Evolutionary conservation across 2,329 filamentous ascomycete species (phyloP).

Genomic region (Aspergillus sp.): DNA sequence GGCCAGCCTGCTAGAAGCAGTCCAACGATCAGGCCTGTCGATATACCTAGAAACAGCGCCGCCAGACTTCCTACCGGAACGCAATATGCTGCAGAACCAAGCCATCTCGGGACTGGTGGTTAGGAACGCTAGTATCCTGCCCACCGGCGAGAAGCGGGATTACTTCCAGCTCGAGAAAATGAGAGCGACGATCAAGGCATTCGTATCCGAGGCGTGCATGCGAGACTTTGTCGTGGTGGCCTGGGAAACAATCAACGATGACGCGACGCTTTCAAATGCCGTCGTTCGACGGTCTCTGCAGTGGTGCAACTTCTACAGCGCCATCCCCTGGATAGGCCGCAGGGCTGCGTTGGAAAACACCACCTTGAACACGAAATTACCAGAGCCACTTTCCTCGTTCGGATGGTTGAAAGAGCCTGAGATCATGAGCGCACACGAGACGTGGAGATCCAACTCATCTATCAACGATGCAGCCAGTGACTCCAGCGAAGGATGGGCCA

Average conservation of each 20-base stretch:
- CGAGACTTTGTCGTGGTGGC: constrained; percentile 44
- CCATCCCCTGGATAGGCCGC: constrained; percentile 46
- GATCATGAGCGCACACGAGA: constrained; percentile 46
- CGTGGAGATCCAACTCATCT: constrained; percentile 38
- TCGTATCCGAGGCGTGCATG: constrained; percentile 48
- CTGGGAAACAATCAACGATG: constrained; percentile 48
- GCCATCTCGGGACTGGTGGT: constrained; percentile 41
- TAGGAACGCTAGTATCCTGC: constrained; percentile 43
- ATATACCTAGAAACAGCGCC: constrained; percentile 45
- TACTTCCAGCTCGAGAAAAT: constrained; percentile 47
- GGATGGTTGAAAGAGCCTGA: constrained; percentile 48
- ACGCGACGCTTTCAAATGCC: constrained; percentile 39
- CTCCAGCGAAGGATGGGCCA: constrained; percentile 25
- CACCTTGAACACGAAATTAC: constrained; percentile 28
- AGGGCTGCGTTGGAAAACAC: constrained; percentile 39
- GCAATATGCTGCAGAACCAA: constrained; percentile 33
- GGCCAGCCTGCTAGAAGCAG: constrained; percentile 32
- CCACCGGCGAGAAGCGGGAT: constrained; percentile 43
- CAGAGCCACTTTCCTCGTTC: constrained; percentile 47
- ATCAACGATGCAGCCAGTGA: constrained; percentile 17
- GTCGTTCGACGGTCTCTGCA: constrained; percentile 44
- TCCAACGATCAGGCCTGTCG: constrained; percentile 37
- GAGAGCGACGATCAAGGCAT: constrained; percentile 45
- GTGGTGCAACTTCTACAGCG: constrained; percentile 51
- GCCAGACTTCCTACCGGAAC: constrained; percentile 42